Percentiles rank a stretch among this genome's conserved stretches.
Evolutionary conservation across 495 filamentous ascomycete species (phyloP).

Genomic region (Penicillium arizonense): DNA sequence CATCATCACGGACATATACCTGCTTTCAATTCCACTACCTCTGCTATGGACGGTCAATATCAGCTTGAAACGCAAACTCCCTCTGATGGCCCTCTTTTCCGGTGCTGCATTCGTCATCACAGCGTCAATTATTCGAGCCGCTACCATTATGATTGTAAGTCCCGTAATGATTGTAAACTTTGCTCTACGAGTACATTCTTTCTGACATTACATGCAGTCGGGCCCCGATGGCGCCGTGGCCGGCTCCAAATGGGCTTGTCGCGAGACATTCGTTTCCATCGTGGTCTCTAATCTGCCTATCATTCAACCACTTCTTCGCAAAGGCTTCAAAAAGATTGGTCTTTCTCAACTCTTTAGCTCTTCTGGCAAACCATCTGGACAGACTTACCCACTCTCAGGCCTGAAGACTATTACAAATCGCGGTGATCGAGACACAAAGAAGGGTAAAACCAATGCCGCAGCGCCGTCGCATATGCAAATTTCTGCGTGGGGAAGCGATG

Average conservation of each 20-base stretch:
- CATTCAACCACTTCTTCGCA: conserved; percentile 49
- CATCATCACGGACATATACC: conserved; percentile 49
- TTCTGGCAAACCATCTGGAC: conserved; percentile 13
- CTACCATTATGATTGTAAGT: conserved; percentile 47
- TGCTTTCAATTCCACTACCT: conserved; percentile 50
- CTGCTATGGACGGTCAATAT: conserved; percentile 52
- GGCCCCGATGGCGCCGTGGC: conserved; percentile 36
- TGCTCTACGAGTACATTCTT: background rate
- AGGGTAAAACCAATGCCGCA: conserved; percentile 9
- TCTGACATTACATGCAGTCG: conserved; percentile 6
- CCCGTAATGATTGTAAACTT: background rate
- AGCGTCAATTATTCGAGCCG: conserved; percentile 54
- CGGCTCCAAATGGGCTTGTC: conserved; percentile 55
- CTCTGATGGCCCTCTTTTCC: conserved; percentile 51
- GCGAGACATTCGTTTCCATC: conserved; percentile 57
- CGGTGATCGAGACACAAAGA: conserved; percentile 10
- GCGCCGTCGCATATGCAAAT: conserved; percentile 13
- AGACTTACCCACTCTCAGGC: conserved; percentile 21
- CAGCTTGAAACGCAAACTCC: conserved; percentile 38
- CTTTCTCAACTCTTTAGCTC: conserved; percentile 29
- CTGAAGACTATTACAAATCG: conserved; percentile 13
- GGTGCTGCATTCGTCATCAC: conserved; percentile 56
- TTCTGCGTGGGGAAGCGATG: conserved; percentile 32
- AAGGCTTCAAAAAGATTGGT: conserved; percentile 28
- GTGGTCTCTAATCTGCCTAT: conserved; percentile 57